Percentiles rank a stretch among this genome's conserved stretches.
Evolutionary conservation across 345 rosid genomes (phyloP).

Genomic region (Firmiana major): DNA sequence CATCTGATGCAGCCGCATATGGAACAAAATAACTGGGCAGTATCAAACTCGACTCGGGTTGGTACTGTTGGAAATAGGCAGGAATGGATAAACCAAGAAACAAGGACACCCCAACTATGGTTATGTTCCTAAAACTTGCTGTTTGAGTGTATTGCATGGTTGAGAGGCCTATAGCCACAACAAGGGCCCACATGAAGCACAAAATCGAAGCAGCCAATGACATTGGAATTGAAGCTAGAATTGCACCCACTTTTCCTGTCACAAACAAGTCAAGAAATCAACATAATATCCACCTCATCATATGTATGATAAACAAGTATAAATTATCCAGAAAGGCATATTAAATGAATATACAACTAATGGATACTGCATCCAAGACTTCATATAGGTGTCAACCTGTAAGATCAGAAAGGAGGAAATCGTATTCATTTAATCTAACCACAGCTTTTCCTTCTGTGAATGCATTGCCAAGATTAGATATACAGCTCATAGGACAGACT

Average conservation of each 20-base stretch:
- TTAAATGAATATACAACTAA: background rate
- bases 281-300: background rate
- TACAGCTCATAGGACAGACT: background rate
- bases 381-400: background rate
- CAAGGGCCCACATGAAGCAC: constrained; percentile 88
- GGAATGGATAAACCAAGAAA: constrained; percentile 88
- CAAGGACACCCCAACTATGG: constrained; percentile 77
- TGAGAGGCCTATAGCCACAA: constrained; percentile 70
- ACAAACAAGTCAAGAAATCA: constrained; percentile 7
- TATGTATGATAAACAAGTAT: background rate
- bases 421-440: too few relatives aligned
- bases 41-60: constrained; percentile 57
- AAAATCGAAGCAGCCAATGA: constrained; percentile 85
- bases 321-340: background rate
- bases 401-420: background rate
- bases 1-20: constrained; percentile 80
- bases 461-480: background rate
- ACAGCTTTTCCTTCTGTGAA: too few relatives aligned
- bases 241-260: constrained; percentile 84
- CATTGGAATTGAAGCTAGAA: constrained; percentile 83
- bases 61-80: constrained; percentile 84
- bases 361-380: background rate
- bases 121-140: constrained; percentile 78
- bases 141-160: constrained; percentile 67
- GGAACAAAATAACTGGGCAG: constrained; percentile 77